Conservation (phyloP, 2,329 filamentous ascomycete species). For the Ophiocordyceps camponoti-saundersi region DNA sequence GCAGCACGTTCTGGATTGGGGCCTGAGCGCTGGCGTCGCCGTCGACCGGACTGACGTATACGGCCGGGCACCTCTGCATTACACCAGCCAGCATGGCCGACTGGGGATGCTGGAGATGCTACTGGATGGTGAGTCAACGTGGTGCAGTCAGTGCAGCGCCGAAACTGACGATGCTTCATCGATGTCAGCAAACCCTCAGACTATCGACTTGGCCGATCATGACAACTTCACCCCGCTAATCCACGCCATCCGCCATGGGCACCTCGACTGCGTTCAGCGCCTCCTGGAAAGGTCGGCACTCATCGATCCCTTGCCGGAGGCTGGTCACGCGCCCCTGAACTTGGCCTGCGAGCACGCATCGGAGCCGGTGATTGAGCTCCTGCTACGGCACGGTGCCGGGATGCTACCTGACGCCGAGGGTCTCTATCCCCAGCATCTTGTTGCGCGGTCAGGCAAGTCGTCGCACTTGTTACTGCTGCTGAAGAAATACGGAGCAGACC, state of each 20-base stretch:
- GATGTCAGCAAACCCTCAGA: constrained; percentile 43
- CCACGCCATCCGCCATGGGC: constrained; percentile 81
- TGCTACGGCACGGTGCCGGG: constrained; percentile 62
- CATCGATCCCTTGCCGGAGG: constrained; percentile 69
- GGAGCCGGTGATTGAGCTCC: constrained; percentile 64
- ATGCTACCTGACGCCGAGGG: constrained; percentile 93
- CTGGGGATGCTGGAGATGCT: constrained; percentile 68
- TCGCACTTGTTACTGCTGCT: constrained; percentile 66
- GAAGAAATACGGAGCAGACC: constrained; percentile 70
- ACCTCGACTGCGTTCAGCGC: constrained; percentile 62
- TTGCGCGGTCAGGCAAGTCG: constrained; percentile 73
- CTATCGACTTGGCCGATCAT: constrained; percentile 78
- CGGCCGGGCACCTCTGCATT: constrained; percentile 82
- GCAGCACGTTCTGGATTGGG: constrained; percentile 57
- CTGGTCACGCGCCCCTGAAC: constrained; percentile 88
- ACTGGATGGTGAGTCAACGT: constrained; percentile 34
- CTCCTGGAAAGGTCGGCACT: constrained; percentile 66
- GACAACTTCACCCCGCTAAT: constrained; percentile 96
- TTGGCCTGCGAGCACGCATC: constrained; percentile 90
- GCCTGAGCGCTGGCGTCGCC: constrained; percentile 59
- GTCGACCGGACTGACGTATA: constrained; percentile 79
- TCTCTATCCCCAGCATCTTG: constrained; percentile 89
- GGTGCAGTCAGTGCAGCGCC: background rate
- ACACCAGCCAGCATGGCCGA: constrained; percentile 87
- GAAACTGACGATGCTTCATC: background rate